phyloP scores from a whole-genome alignment of 331 rosid genomes.

The Cydonia oblonga region DNA sequence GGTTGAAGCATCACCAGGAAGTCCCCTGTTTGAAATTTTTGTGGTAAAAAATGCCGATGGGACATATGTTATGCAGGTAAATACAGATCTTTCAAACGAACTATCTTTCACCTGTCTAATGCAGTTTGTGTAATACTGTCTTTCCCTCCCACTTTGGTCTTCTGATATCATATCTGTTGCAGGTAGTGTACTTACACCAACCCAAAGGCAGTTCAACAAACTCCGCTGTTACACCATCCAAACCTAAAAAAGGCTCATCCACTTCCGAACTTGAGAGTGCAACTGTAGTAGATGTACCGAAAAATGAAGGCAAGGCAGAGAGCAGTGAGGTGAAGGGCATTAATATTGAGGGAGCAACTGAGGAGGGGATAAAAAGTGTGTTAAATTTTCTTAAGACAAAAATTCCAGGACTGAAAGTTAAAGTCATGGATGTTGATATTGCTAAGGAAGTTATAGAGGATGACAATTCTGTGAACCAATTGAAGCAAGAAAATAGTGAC shows the following conservation, averaged over 20 bases:
- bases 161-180: slow-evolving; percentile 22
- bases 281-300: slow-evolving; percentile 45
- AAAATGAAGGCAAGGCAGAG: slow-evolving; percentile 54
- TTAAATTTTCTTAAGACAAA: slow-evolving; percentile 89
- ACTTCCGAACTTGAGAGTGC: slow-evolving; percentile 46
- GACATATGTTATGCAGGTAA: slow-evolving; percentile 88
- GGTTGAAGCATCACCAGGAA: slow-evolving; percentile 72
- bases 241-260: slow-evolving; percentile 29
- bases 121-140: neutral
- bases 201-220: slow-evolving; percentile 50
- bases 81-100: neutral
- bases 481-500: slow-evolving; percentile 62
- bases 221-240: slow-evolving; percentile 25
- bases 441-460: slow-evolving; percentile 54
- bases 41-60: slow-evolving; percentile 70
- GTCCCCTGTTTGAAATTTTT: slow-evolving; percentile 82
- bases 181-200: slow-evolving; percentile 84
- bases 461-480: slow-evolving; percentile 49
- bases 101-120: neutral
- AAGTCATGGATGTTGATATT: slow-evolving; percentile 66
- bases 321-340: slow-evolving; percentile 52
- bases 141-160: neutral
- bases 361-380: slow-evolving; percentile 94
- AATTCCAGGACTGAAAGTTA: slow-evolving; percentile 88
- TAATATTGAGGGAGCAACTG: slow-evolving; percentile 66